Evolutionary conservation across 345 rosid genomes (phyloP).

Genomic region (Durio zibethinus): DNA sequence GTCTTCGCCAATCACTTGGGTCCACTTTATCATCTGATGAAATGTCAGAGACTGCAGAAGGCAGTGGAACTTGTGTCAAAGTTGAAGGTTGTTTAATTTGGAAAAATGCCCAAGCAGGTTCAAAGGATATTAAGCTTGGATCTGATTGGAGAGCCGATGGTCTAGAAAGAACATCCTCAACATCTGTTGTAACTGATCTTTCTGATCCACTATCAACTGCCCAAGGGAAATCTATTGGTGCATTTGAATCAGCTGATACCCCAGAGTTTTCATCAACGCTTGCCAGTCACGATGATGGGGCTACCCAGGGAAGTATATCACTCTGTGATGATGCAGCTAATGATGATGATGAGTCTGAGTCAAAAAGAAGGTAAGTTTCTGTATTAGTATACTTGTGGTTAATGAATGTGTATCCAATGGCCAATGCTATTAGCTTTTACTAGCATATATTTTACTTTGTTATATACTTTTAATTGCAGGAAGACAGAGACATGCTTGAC

Average conservation of each 20-base stretch:
- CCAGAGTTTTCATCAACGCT: slow-evolving; percentile 50
- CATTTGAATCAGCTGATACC: slow-evolving; percentile 41
- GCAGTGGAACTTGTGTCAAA: slow-evolving; percentile 24
- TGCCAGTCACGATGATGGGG: slow-evolving; percentile 53
- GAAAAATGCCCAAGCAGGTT: slow-evolving; percentile 31
- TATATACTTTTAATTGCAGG: slow-evolving; percentile 30
- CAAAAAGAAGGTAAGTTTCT: slow-evolving; percentile 52
- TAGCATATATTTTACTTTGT: not conserved
- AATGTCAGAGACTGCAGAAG: slow-evolving; percentile 34
- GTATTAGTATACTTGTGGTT: not conserved
- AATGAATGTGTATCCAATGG: not conserved
- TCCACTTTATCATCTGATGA: slow-evolving; percentile 34
- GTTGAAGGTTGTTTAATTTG: slow-evolving; percentile 33
- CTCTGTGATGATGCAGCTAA: slow-evolving; percentile 37
- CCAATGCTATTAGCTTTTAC: not conserved
- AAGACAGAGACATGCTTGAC: slow-evolving; percentile 44
- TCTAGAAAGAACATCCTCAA: slow-evolving; percentile 42
- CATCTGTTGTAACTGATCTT: slow-evolving; percentile 46
- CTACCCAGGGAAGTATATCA: slow-evolving; percentile 38
- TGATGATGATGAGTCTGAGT: slow-evolving; percentile 46
- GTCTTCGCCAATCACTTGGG: slow-evolving; percentile 34
- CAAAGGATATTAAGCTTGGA: slow-evolving; percentile 31
- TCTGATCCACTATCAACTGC: slow-evolving; percentile 42
- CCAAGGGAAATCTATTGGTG: slow-evolving; percentile 32
- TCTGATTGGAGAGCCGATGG: slow-evolving; percentile 35